Evolutionary conservation across 768 basidiomycete species (phyloP), one percentile per base, ranked within the genome.

Genomic region (Leucosporidium scottii): DNA sequence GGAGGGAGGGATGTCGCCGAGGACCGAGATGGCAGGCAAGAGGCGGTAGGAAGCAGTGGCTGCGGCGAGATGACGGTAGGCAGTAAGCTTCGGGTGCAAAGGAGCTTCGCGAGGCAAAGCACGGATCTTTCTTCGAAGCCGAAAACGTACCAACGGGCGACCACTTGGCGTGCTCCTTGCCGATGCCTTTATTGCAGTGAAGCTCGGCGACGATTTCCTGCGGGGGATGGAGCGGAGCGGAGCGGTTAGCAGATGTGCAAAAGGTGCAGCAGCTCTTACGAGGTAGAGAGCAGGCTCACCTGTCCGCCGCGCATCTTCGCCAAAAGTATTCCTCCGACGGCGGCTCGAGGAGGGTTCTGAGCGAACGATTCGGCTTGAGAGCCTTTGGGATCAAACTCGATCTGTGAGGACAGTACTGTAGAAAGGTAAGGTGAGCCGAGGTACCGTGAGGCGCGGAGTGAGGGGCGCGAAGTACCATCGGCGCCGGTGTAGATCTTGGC

Each of bases 21-120:
- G 84, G 69, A 88, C 80, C 59, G 82, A 77, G 77, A 99, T 88
- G 71, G 88, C 82, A 0, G 96, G 96, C 36, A 96, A 84, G 9
- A 96, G 83, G 59, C 96, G 89, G 77, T 98, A 99, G 0, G 93
- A 90, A 4, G 96, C 94, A 10, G 93, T 97, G 4, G 94, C 94
- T 93, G 69, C 36, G 34, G 15, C 23, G 5, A 4, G 8, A 30
- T 31, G 34, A 44, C 3, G 15, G 50, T 30, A 30, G 53, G 28
- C 48, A 17, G 31, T 8, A 10, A 20, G 27, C n/a, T 27, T 25
- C 25, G 20, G 56, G 20, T n/a, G n/a, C n/a, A n/a, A n/a, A n/a
- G n/a, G n/a, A n/a, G n/a, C n/a, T n/a, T n/a, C n/a, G n/a, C n/a
- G n/a, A n/a, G n/a, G n/a, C n/a, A n/a, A n/a, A n/a, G n/a, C n/a